phyloP scores from a whole-genome alignment of 768 basidiomycete species.

The button mushroom (Agaricus bisporus) region DNA sequence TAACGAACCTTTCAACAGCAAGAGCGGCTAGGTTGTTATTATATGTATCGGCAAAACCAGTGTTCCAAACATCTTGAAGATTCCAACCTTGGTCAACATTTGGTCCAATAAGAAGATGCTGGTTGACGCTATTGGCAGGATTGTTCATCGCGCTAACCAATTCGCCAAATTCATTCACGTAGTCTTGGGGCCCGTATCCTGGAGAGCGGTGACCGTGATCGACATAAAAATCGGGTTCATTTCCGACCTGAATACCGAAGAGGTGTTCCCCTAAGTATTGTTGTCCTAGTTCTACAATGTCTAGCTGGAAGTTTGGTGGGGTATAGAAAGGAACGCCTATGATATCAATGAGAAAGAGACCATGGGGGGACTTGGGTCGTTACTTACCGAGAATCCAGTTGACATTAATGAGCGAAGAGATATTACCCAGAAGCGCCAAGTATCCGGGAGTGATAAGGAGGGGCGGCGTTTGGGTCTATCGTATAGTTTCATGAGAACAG shows the following conservation, averaged over 20 bases:
- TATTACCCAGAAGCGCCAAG: constrained; percentile 58
- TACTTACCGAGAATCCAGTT: constrained; percentile 45
- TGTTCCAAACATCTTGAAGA: constrained; percentile 47
- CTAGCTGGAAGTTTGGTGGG: constrained; percentile 44
- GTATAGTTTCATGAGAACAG: not conserved
- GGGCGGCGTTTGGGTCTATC: constrained; percentile 62
- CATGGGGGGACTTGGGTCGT: not conserved
- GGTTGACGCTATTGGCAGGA: constrained; percentile 27
- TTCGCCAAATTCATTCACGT: constrained; percentile 47
- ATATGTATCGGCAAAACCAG: constrained; percentile 43
- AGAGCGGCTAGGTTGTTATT: constrained; percentile 33
- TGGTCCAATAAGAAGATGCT: constrained; percentile 53
- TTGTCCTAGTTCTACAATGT: constrained; percentile 56
- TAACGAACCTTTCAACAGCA: constrained; percentile 54
- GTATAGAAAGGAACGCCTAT: constrained; percentile 66
- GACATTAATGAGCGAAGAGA: constrained; percentile 53
- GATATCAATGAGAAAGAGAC: constrained; percentile 14
- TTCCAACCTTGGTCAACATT: constrained; percentile 47
- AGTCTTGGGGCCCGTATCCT: constrained; percentile 38
- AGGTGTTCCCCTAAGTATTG: constrained; percentile 62
- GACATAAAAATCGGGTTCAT: constrained; percentile 57
- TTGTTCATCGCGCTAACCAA: constrained; percentile 40
- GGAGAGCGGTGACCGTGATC: constrained; percentile 31
- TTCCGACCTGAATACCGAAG: constrained; percentile 66
- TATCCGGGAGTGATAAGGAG: constrained; percentile 60